Evolutionary conservation across 108 stramenopile genomes (phyloP).

Genomic region (Nitzschia putrida): DNA sequence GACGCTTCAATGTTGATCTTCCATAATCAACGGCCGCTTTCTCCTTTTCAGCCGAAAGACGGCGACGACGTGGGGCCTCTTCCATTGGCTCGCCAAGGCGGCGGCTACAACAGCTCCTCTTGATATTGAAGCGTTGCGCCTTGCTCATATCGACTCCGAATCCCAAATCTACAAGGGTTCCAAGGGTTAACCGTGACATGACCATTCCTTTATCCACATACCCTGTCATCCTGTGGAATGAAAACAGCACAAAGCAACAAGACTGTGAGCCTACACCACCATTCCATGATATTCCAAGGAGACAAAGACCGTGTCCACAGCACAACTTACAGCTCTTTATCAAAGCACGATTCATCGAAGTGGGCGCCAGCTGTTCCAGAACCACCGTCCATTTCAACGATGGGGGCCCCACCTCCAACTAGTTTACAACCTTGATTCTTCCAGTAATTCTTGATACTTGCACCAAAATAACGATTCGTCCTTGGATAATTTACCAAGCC

Average conservation of each 20-base stretch:
- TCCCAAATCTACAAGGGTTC: neutral
- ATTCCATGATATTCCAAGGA: no score
- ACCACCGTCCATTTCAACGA: constrained; percentile 28
- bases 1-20: neutral
- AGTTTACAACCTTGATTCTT: neutral
- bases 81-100: neutral
- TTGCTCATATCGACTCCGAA: neutral
- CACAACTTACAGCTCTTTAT: constrained; percentile 22
- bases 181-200: neutral
- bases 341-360: constrained; percentile 42
- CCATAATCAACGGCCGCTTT: neutral
- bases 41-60: neutral
- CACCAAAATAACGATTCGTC: neutral
- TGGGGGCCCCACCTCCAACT: neutral
- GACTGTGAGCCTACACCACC: no score
- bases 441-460: neutral
- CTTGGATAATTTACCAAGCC: neutral
- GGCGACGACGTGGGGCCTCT: no score
- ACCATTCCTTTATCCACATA: neutral
- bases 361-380: constrained; percentile 32
- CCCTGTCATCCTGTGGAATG: neutral
- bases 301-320: no score
- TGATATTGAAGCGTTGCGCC: neutral
- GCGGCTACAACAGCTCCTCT: neutral
- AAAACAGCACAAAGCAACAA: no score